Evolutionary conservation across 352 stramenopile species (phyloP), one percentile per base, ranked within the genome.

Genomic region (Globisporangium orthogonon): DNA sequence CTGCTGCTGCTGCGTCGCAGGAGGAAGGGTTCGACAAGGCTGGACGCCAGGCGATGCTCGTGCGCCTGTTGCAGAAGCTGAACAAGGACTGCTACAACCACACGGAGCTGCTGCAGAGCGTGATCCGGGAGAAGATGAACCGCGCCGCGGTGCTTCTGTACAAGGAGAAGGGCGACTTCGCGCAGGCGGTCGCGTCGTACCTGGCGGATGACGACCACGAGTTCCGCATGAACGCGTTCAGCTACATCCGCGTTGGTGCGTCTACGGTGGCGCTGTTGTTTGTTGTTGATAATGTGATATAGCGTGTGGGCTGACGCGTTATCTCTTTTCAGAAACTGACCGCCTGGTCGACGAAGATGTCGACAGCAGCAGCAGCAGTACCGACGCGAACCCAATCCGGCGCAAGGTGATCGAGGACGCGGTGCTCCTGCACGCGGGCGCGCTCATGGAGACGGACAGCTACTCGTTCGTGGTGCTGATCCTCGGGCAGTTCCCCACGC

Each of bases 371-470:
- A 65, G 48, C 37, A 68, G 66, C 0, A 68, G 56, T 33, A 65
- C 45, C 37, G 48, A 60, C 29, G 50, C 59, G 50, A 46, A 50
- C 31, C 71, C 69, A 56, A 72, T 67, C 30, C 78, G 75, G 30
- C 80, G 75, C 11, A 88, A 86, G 57, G 60, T 77, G 29, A 87
- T 94, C 39, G 84, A 94, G 63, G 74, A 89, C 11, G 84, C 83
- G n/a, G 67, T 94, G 44, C 63, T 94, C 13, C 73, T 61, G 17
- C 81, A 94, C 57, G 78, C 82, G 1, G 75, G 79, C 14, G 75
- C 83, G 29, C 70, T 98, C 7, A 83, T 98, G 63, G 84, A 94
- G 50, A 84, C 95, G 7, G 90, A 98, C 57, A 74, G 77, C 37
- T 88, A 91, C 55, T 73, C 86, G 17, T 94, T 96, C 45, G 79